Evolutionary conservation across 75 land plant species (phyloP).

Genomic region (Cupressus sempervirens): DNA sequence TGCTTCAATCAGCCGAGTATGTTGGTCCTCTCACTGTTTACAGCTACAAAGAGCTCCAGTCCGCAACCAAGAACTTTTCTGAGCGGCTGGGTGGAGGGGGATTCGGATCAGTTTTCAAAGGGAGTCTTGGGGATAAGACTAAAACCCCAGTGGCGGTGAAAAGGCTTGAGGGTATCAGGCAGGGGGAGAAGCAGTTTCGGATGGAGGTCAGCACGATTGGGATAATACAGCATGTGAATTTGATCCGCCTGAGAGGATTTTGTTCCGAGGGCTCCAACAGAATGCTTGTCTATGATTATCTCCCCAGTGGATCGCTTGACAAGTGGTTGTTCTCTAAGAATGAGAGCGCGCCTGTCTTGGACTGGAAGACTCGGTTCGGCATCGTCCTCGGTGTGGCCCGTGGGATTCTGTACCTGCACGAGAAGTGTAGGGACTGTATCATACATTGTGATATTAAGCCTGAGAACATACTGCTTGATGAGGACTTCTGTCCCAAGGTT

Average conservation of each 20-base stretch:
- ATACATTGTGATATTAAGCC: constrained; percentile 16
- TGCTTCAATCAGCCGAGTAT: background rate
- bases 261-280: constrained; percentile 10
- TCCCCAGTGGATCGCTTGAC: background rate
- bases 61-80: constrained; percentile 16
- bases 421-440: constrained; percentile 9
- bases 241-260: constrained; percentile 16
- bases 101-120: constrained; percentile 22
- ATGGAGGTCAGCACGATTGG: constrained; percentile 24
- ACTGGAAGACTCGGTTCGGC: background rate
- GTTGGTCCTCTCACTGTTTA: constrained; percentile 18
- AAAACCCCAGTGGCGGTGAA: constrained; percentile 20
- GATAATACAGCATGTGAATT: constrained; percentile 19
- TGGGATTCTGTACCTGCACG: constrained; percentile 6
- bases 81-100: constrained; percentile 26
- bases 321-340: background rate
- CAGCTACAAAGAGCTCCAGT: constrained; percentile 16
- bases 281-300: background rate
- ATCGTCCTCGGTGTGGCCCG: background rate
- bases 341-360: background rate
- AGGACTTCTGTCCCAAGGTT: background rate
- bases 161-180: constrained; percentile 16
- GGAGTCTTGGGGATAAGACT: constrained; percentile 5
- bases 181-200: constrained; percentile 18
- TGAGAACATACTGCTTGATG: constrained; percentile 20